These are phyloP conservation scores for Hirsutella thompsonii DNA, from an alignment of 2,329 filamentous ascomycete genomes.

Conservation along the genomic window DNA sequence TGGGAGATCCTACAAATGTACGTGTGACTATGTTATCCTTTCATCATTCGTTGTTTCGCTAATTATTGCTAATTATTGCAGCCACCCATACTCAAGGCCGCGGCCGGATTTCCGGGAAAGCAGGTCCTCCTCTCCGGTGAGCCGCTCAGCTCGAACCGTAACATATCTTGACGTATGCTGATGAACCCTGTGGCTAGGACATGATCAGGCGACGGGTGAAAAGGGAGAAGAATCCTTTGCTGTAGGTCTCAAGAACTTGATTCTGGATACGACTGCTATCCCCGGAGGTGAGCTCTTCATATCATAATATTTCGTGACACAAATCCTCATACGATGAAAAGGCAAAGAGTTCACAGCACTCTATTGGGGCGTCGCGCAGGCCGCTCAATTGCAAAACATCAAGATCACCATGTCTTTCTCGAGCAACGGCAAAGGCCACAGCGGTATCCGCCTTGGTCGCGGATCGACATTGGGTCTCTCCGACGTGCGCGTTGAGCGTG, in stretches of 20 bases:
- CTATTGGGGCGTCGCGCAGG: slow-evolving; percentile 31
- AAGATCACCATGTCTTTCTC: slow-evolving; percentile 26
- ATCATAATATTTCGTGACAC: neutral
- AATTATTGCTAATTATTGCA: neutral
- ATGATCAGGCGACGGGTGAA: slow-evolving; percentile 20
- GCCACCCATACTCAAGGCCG: slow-evolving; percentile 28
- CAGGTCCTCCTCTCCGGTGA: slow-evolving; percentile 19
- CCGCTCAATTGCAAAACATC: slow-evolving; percentile 27
- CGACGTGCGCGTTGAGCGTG: slow-evolving; percentile 26
- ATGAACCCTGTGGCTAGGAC: slow-evolving; percentile 3
- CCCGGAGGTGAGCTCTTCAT: slow-evolving; percentile 11
- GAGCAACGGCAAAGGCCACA: slow-evolving; percentile 22
- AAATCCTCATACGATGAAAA: neutral
- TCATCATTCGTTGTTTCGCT: neutral
- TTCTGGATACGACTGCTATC: slow-evolving; percentile 27
- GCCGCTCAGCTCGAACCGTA: neutral
- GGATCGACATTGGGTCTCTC: slow-evolving; percentile 27
- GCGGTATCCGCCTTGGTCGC: slow-evolving; percentile 24
- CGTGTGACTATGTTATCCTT: neutral
- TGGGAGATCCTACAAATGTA: slow-evolving; percentile 29
- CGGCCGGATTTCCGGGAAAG: slow-evolving; percentile 19
- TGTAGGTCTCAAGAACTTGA: slow-evolving; percentile 28
- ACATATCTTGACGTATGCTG: neutral
- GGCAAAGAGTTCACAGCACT: slow-evolving; percentile 24
- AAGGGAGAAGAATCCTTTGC: slow-evolving; percentile 27